phyloP scores from a whole-genome alignment of 768 basidiomycete genomes.

The Inosperma sp. region DNA sequence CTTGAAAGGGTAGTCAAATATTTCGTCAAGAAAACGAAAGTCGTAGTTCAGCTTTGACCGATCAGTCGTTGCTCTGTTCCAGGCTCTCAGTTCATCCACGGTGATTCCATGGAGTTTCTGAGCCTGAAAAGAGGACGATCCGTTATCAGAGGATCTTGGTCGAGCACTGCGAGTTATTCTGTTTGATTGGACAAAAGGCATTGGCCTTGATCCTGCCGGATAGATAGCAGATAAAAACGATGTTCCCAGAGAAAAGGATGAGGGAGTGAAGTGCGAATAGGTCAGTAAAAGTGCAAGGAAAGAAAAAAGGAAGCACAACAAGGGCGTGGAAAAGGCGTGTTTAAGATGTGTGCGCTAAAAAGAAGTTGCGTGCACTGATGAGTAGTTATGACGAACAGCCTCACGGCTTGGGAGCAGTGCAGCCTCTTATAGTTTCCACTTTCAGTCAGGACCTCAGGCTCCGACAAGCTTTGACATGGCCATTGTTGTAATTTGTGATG shows the following conservation, averaged over 20 bases:
- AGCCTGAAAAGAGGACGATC: neutral
- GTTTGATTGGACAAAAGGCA: too few species aligned
- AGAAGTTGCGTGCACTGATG: neutral
- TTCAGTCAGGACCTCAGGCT: neutral
- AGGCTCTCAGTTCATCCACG: conserved; percentile 10
- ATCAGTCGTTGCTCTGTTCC: conserved; percentile 11
- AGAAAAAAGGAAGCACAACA: too few species aligned
- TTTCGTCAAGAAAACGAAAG: conserved; percentile 37
- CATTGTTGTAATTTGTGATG: neutral
- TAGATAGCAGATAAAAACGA: neutral
- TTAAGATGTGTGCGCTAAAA: neutral
- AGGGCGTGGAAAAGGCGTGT: too few species aligned
- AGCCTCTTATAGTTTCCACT: conserved; percentile 3
- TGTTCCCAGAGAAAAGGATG: too few species aligned
- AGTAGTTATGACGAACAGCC: conserved; percentile 5
- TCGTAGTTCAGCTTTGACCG: conserved; percentile 2
- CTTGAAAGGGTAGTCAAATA: conserved; percentile 50
- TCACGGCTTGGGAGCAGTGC: neutral
- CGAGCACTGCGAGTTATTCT: too few species aligned
- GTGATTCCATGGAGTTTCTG: conserved; percentile 12
- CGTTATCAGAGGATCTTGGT: too few species aligned
- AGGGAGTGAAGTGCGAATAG: neutral
- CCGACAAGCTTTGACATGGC: neutral
- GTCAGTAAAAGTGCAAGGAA: too few species aligned
- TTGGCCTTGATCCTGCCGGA: neutral